Percentiles rank a stretch among this genome's conserved stretches.
Conservation (phyloP, 805 yeast species). For the Candida morakotiae region DNA sequence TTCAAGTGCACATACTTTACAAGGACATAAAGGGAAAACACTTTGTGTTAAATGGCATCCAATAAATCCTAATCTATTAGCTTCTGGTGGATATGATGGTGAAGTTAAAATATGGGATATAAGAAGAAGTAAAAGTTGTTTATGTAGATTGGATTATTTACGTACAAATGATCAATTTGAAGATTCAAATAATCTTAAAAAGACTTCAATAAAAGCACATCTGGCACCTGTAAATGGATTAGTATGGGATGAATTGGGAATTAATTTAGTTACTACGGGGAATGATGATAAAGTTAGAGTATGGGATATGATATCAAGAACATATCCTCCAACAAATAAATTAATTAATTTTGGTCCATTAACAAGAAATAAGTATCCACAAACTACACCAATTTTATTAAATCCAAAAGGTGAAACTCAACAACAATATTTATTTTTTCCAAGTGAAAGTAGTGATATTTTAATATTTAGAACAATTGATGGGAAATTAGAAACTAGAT, state of each 20-base stretch:
- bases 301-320: slow-evolving; percentile 58
- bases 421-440: slow-evolving; percentile 57
- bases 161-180: slow-evolving; percentile 28
- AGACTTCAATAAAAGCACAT: slow-evolving; percentile 58
- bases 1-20: slow-evolving; percentile 66
- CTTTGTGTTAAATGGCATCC: slow-evolving; percentile 76
- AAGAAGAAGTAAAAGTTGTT: slow-evolving; percentile 60
- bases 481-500: slow-evolving; percentile 59
- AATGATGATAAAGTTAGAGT: slow-evolving; percentile 75
- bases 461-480: slow-evolving; percentile 53
- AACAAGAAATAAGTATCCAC: slow-evolving; percentile 57
- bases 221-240: slow-evolving; percentile 76
- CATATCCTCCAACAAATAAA: slow-evolving; percentile 49
- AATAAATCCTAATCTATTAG: slow-evolving; percentile 51
- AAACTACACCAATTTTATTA: slow-evolving; percentile 48
- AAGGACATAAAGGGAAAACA: slow-evolving; percentile 57
- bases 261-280: slow-evolving; percentile 61
- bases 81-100: slow-evolving; percentile 81
- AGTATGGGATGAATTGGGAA: slow-evolving; percentile 67
- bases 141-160: slow-evolving; percentile 58
- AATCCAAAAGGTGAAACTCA: slow-evolving; percentile 51
- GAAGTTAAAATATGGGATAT: slow-evolving; percentile 84
- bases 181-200: slow-evolving; percentile 19
- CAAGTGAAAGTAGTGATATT: slow-evolving; percentile 73
- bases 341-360: slow-evolving; percentile 75